Base-by-base conservation (phyloP, 129 eudicot species). In the Chrysanthemum lavandulifolium region DNA sequence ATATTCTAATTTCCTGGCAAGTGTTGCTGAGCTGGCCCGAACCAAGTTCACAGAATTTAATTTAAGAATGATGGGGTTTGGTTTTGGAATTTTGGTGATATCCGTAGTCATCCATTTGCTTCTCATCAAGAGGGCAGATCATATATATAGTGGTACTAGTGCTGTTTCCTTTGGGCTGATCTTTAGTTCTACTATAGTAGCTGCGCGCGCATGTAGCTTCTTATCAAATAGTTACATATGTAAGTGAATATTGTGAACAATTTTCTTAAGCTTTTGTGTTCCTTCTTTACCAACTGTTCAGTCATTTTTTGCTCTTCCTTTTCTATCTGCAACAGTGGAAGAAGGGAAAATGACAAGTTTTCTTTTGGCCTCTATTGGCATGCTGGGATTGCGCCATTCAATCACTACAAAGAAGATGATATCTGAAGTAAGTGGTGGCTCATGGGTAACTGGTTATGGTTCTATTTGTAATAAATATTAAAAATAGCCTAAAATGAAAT, bases 11-110 rank as follows among this genome's bases (percentile, higher is more conserved):
- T 95, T 90, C 64, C 70, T 95, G 69, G 71, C 85, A 68, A 83
- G 79, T 73, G 94, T 95, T 78, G 87, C 97, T 74, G 93, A 79
- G 69, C 87, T 95, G 61, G 89, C 99, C 29, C 96, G 97, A 53
- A 88, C 95, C 10, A 95, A 86, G 81, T 95, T 96, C 94, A 95
- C 99, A 31, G 94, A 95, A 82, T 95, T 95, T 67, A 86, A 91
- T 83, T 82, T 91, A 61, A 66, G 66, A 81, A 69, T 82, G 68
- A 95, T 95, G 99, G 81, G 85, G 54, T 79, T 83, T 29, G 99
- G 99, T 54, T 82, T 90, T 68, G 81, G 86, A 63, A 78, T 90
- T 61, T 76, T 95, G 82, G 72, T 90, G 73, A 58, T 72, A 65
- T 95, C 97, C n/a, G 79, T 95, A 61, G 67, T 73, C 76, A 61